A percentile compares a stretch with the other conserved stretches of the same genome.
Conservation (phyloP, 768 basidiomycete genomes). For the Suillus lakei region DNA sequence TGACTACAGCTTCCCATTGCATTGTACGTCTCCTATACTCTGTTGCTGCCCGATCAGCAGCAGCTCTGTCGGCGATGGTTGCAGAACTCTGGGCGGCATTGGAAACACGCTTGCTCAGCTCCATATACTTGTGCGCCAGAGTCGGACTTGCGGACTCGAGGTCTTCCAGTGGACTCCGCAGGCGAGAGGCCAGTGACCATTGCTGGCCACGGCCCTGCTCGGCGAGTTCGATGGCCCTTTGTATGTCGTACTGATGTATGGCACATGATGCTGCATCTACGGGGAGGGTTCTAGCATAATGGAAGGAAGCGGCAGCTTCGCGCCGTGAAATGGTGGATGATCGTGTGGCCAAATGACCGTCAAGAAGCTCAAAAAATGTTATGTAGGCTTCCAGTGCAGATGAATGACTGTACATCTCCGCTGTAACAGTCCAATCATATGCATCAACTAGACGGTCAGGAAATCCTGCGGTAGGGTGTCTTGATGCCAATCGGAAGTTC, state of each 20-base stretch:
- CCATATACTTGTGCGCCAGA: constrained; percentile 16
- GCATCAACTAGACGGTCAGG: background rate
- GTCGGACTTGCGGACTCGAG: constrained; percentile 9
- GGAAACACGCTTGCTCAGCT: constrained; percentile 13
- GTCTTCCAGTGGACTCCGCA: constrained; percentile 29
- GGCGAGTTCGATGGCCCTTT: constrained; percentile 29
- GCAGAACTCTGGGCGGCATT: background rate
- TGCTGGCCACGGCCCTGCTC: constrained; percentile 34
- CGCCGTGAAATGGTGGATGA: background rate
- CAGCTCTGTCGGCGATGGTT: background rate
- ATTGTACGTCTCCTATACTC: constrained; percentile 15
- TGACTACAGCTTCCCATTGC: constrained; percentile 9
- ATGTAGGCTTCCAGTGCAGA: constrained; percentile 6
- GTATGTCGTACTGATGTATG: constrained; percentile 6
- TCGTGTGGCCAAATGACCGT: constrained; percentile 3
- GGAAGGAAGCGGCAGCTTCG: background rate
- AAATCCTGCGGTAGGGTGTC: too few relatives aligned
- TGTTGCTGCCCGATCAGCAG: constrained; percentile 3
- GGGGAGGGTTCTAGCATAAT: background rate
- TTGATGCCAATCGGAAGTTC: constrained; percentile 32
- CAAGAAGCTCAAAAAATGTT: background rate
- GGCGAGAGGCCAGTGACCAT: constrained; percentile 31
- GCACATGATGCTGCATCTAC: constrained; percentile 19
- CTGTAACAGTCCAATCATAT: background rate
- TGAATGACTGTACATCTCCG: background rate